phyloP scores from a whole-genome alignment of 441 rosid species.

The Erysimum pusillum region DNA sequence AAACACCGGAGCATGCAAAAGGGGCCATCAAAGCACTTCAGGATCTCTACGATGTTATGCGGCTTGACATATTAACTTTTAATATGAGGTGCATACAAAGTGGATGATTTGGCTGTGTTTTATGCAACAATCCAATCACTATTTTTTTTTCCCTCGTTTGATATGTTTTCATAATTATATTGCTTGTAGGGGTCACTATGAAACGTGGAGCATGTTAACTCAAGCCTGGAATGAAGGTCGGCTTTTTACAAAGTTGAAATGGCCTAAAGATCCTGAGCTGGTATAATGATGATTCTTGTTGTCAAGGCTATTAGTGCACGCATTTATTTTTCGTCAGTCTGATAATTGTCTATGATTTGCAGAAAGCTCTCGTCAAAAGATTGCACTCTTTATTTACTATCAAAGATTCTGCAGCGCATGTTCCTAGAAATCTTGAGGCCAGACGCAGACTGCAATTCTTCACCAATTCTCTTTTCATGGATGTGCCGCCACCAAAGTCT shows the following conservation, averaged over 20 bases:
- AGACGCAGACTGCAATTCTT: constrained; percentile 91
- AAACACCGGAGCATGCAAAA: constrained; percentile 71
- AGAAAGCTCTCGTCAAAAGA: constrained; percentile 86
- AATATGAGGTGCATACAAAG: constrained; percentile 71
- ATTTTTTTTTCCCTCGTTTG: constrained; percentile 1
- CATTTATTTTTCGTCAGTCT: constrained; percentile 24
- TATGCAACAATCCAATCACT: constrained; percentile 26
- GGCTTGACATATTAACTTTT: constrained; percentile 74
- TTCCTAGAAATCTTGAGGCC: constrained; percentile 95
- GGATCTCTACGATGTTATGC: constrained; percentile 97
- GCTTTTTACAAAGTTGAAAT: constrained; percentile 84
- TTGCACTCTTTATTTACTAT: constrained; percentile 85
- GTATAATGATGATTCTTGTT: constrained; percentile 54
- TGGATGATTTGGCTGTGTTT: constrained; percentile 38
- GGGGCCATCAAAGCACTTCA: constrained; percentile 96
- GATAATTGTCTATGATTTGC: constrained; percentile 48
- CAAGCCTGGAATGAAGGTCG: constrained; percentile 92
- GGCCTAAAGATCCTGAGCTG: constrained; percentile 94
- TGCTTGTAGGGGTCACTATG: constrained; percentile 74
- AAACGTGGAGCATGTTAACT: constrained; percentile 75
- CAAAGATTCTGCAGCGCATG: constrained; percentile 90
- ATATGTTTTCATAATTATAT: constrained; percentile 25
- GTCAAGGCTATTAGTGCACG: constrained; percentile 28
- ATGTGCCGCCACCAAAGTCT: constrained; percentile 80
- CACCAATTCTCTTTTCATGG: constrained; percentile 98